phyloP scores from a whole-genome alignment of 2,329 filamentous ascomycete species.

The Pestalotiopsis sp. region DNA sequence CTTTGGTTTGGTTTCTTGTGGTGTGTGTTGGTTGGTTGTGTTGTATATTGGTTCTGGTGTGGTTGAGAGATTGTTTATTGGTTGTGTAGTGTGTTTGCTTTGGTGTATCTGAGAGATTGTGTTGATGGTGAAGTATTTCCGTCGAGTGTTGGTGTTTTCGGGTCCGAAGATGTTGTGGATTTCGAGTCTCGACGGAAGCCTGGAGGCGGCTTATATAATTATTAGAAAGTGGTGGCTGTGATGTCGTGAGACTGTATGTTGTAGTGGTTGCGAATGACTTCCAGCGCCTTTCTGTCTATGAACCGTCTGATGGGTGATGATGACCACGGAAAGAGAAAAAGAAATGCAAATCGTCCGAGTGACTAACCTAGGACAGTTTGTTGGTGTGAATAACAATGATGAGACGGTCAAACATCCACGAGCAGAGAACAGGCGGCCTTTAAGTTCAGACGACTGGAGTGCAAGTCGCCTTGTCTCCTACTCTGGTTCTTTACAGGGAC shows the following conservation, averaged over 20 bases:
- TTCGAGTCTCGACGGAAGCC: not conserved
- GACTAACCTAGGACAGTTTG: not conserved
- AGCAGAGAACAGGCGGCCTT: not conserved
- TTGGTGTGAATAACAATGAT: not conserved
- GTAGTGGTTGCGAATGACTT: conserved; percentile 6
- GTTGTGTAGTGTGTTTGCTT: not conserved
- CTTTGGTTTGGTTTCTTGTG: not conserved
- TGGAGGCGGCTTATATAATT: not conserved
- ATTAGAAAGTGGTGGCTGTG: not conserved
- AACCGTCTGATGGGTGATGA: not conserved
- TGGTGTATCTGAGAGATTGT: too few relatives aligned
- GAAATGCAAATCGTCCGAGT: not conserved
- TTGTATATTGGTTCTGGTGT: not conserved
- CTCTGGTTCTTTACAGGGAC: not conserved
- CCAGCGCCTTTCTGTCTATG: conserved; percentile 2
- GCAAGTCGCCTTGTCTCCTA: too few relatives aligned
- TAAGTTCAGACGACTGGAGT: too few relatives aligned
- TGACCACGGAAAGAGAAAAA: not conserved
- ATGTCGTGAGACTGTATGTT: not conserved
- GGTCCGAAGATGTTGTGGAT: not conserved
- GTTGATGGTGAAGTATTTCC: too few relatives aligned
- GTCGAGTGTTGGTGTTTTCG: too few relatives aligned
- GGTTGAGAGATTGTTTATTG: not conserved
- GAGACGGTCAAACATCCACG: not conserved
- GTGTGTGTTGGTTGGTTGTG: not conserved